Conservation (phyloP, 208 protist genomes). For the Jaenimonas drosophilae region DNA sequence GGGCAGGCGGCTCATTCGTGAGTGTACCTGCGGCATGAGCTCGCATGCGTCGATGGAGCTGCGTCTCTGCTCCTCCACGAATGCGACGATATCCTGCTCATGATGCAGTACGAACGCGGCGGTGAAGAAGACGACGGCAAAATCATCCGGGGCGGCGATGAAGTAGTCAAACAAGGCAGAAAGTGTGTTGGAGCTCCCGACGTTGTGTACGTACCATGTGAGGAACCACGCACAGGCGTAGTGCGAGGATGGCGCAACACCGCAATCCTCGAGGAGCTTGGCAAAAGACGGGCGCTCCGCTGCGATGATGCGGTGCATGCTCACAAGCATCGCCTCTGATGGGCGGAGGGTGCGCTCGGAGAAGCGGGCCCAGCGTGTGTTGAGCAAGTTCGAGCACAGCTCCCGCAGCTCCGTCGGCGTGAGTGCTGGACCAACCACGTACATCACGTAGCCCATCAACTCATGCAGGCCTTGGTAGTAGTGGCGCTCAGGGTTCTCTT, state of each 20-base stretch:
- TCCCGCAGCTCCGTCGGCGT: neutral
- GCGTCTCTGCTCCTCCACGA: constrained; percentile 20
- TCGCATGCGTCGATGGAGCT: too few species aligned
- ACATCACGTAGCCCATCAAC: constrained; percentile 76
- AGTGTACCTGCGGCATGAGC: constrained; percentile 66
- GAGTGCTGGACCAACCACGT: constrained; percentile 23
- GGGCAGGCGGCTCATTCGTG: constrained; percentile 38
- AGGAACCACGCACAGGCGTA: constrained; percentile 83
- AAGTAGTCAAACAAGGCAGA: constrained; percentile 72
- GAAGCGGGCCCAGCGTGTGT: constrained; percentile 47
- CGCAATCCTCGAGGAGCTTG: constrained; percentile 40
- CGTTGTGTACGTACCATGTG: constrained; percentile 73
- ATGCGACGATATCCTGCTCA: constrained; percentile 33
- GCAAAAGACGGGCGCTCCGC: constrained; percentile 47
- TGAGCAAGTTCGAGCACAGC: constrained; percentile 50
- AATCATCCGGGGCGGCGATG: constrained; percentile 24
- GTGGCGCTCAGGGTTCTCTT: constrained; percentile 33
- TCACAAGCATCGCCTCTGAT: constrained; percentile 70
- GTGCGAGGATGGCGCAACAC: constrained; percentile 74
- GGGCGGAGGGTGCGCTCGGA: constrained; percentile 30
- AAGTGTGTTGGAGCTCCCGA: constrained; percentile 29
- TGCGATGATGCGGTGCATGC: constrained; percentile 58
- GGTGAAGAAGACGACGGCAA: constrained; percentile 62
- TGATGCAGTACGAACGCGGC: constrained; percentile 54
- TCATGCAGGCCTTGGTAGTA: constrained; percentile 87